Evolutionary conservation across 2,329 filamentous ascomycete species (phyloP).

Genomic region (Verticillium zaregamsianum): DNA sequence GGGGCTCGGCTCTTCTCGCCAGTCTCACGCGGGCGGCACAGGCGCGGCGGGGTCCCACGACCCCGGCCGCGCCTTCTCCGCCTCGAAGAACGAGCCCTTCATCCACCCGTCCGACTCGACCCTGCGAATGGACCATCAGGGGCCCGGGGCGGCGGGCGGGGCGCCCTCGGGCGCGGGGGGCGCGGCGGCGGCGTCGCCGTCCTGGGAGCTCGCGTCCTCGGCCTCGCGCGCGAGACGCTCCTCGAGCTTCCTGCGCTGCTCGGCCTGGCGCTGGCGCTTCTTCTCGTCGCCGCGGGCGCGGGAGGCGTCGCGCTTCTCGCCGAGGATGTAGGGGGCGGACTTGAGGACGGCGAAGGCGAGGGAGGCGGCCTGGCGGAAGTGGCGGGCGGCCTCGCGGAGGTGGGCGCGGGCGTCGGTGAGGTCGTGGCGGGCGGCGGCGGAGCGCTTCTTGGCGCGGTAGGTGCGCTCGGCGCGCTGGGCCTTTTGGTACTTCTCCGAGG

Average conservation of each 20-base stretch:
- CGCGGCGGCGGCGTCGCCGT: background rate
- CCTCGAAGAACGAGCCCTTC: background rate
- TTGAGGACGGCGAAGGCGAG: slow-evolving; percentile 25
- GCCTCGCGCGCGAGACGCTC: slow-evolving; percentile 22
- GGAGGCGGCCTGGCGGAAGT: slow-evolving; percentile 29
- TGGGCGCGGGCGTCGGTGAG: slow-evolving; percentile 33
- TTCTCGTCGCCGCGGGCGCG: slow-evolving; percentile 23
- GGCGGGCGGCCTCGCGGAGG: slow-evolving; percentile 15
- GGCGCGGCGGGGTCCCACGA: background rate
- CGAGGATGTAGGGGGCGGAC: slow-evolving; percentile 28
- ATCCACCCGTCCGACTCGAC: slow-evolving; percentile 2
- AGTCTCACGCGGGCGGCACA: background rate
- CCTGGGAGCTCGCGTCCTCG: background rate
- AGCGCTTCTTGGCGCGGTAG: slow-evolving; percentile 37
- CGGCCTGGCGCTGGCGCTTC: slow-evolving; percentile 23
- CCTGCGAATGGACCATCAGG: slow-evolving; percentile 3
- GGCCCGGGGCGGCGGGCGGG: background rate
- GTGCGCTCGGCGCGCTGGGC: slow-evolving; percentile 35
- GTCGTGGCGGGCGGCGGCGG: slow-evolving; percentile 31
- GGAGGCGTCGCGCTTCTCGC: slow-evolving; percentile 29
- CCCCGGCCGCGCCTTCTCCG: background rate
- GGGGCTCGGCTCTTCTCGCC: background rate
- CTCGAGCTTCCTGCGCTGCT: slow-evolving; percentile 30
- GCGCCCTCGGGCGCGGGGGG: background rate
- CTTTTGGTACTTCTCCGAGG: slow-evolving; percentile 30